A percentile compares a stretch with the other conserved stretches of the same genome.
These are phyloP conservation scores for Groenewaldozyma tartarivorans DNA, from an alignment of 805 yeast species.

Conservation along the genomic window DNA sequence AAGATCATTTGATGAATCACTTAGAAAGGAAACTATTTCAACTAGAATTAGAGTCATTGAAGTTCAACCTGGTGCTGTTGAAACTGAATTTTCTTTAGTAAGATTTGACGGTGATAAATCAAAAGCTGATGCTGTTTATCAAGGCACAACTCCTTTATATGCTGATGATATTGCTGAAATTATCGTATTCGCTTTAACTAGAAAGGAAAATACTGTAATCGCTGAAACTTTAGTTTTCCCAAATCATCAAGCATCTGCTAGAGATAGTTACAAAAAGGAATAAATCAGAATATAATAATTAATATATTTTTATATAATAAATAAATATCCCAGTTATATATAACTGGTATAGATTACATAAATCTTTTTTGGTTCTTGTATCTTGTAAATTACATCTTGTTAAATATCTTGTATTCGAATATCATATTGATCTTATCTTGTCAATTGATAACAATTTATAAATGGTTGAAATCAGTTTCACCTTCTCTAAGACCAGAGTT, in stretches of 20 bases:
- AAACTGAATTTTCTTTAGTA: slow-evolving; percentile 61
- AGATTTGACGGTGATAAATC: slow-evolving; percentile 54
- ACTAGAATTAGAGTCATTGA: slow-evolving; percentile 65
- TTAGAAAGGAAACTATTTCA: slow-evolving; percentile 65
- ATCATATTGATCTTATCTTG: no score
- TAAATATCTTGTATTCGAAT: no score
- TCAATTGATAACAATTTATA: no score
- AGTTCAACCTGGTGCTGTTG: slow-evolving; percentile 72
- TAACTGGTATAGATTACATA: no score
- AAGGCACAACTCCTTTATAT: slow-evolving; percentile 56
- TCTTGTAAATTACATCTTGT: no score
- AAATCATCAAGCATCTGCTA: slow-evolving; percentile 73
- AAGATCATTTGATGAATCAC: slow-evolving; percentile 44
- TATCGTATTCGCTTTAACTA: slow-evolving; percentile 54
- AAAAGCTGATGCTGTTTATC: slow-evolving; percentile 56
- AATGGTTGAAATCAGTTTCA: slow-evolving; percentile 48
- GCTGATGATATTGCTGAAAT: slow-evolving; percentile 72
- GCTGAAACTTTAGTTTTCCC: slow-evolving; percentile 82
- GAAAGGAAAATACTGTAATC: slow-evolving; percentile 62
- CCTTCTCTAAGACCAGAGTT: slow-evolving; percentile 39
- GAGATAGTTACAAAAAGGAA: slow-evolving; percentile 29
- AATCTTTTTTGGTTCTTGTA: no score
- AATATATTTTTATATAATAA: no score
- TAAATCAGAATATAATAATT: no score
- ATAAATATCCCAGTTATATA: not conserved